phyloP scores from a whole-genome alignment of 2,329 filamentous ascomycete species.

The Fusarium beomiforme region DNA sequence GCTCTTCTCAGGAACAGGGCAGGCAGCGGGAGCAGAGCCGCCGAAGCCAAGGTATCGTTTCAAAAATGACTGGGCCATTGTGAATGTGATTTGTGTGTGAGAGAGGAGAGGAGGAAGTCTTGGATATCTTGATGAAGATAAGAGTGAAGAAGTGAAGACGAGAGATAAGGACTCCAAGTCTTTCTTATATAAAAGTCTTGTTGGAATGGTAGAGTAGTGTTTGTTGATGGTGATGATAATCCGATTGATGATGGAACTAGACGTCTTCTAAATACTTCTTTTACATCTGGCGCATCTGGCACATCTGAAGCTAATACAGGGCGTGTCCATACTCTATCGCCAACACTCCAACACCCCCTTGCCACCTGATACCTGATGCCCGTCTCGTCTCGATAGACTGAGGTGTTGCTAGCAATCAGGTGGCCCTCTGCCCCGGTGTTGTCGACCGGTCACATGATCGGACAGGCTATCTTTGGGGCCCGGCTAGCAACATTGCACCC shows the following conservation, averaged over 20 bases:
- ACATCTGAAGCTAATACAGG: conserved; percentile 29
- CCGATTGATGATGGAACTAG: conserved; percentile 27
- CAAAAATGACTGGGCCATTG: conserved; percentile 44
- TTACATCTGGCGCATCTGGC: conserved; percentile 13
- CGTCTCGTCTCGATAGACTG: conserved; percentile 24
- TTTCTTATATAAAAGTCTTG: conserved; percentile 29
- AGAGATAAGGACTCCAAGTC: conserved; percentile 3
- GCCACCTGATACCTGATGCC: conserved; percentile 34
- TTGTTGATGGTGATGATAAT: conserved; percentile 25
- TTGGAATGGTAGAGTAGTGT: conserved; percentile 16
- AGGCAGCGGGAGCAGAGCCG: conserved; percentile 20
- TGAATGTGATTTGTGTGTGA: conserved; percentile 14
- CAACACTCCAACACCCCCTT: conserved; percentile 22
- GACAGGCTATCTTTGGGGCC: conserved; percentile 28
- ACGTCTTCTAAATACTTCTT: conserved; percentile 36
- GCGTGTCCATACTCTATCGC: conserved; percentile 13
- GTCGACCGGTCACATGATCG: conserved; percentile 31
- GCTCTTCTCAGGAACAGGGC: conserved; percentile 22
- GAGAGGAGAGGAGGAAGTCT: not conserved
- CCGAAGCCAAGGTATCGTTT: conserved; percentile 53
- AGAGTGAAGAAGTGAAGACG: not conserved
- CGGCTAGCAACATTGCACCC: conserved; percentile 26
- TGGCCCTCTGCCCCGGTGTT: conserved; percentile 23
- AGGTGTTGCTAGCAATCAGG: conserved; percentile 35
- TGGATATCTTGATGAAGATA: conserved; percentile 11